Evolutionary conservation across 148 eudicot species (phyloP).

Genomic region (Chenopodium quinoa): DNA sequence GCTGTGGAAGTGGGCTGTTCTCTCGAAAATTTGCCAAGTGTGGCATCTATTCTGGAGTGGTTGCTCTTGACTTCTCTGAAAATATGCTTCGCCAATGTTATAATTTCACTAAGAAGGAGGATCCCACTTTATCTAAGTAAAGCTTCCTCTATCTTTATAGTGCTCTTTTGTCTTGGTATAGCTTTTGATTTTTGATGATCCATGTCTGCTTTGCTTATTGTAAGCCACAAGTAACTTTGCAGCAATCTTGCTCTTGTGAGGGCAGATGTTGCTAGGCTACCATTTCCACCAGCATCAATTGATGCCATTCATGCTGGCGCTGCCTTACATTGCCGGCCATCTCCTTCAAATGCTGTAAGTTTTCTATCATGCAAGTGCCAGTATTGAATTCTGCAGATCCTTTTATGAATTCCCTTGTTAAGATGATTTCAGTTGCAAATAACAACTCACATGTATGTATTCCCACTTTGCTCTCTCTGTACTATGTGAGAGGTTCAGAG

Average conservation of each 20-base stretch:
- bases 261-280: conserved; percentile 96
- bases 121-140: conserved; percentile 54
- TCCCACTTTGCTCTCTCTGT: not conserved
- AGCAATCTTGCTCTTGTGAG: conserved; percentile 95
- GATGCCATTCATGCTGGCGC: conserved; percentile 99
- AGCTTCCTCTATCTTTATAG: conserved; percentile 20
- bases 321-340: conserved; percentile 99
- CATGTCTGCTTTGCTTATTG: conserved; percentile 15
- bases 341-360: conserved; percentile 93
- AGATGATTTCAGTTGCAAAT: not conserved
- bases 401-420: not conserved
- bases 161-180: not conserved
- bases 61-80: conserved; percentile 96
- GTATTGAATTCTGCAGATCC: not conserved
- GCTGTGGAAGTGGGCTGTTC: conserved; percentile 97
- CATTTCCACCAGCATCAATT: conserved; percentile 80
- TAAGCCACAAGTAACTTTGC: conserved; percentile 31
- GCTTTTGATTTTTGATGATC: not conserved
- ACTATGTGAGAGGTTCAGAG: not conserved
- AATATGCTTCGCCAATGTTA: conserved; percentile 95
- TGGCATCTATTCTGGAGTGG: conserved; percentile 67
- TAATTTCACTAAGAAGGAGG: conserved; percentile 75
- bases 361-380: conserved; percentile 13
- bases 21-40: conserved; percentile 84
- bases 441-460: not conserved